Evolutionary conservation across 2,329 filamentous ascomycete genomes (phyloP), one percentile per base, ranked within the genome.

Genomic region (Gaeumannomyces sp.): DNA sequence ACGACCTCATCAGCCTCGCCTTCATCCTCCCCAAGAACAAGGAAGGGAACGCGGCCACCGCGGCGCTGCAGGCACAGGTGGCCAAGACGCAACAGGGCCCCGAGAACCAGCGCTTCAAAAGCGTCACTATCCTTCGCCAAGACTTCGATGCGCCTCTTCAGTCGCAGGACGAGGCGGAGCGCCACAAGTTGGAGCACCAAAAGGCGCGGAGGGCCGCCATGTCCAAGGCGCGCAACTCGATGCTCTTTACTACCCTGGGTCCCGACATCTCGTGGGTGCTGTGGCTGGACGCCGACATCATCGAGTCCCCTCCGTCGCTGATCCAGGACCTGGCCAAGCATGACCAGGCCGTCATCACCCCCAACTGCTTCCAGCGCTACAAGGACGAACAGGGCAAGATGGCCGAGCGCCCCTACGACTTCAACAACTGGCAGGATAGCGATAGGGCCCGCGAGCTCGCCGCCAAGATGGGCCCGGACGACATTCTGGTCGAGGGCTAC

Each of bases 381-480:
- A 85, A 84, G 60, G 89, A 97, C 68, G 71, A 80, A 0, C 83
- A 89, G 19, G 89, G 89, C 72, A 82, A 86, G 68, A 85, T 86
- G 80, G 86, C 88, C 59, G 87, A 94, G 73, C 87, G 95, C 5
- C 88, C 93, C 0, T 99, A 99, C 76, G 95, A 99, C 78, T 98
- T 89, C 83, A 99, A 99, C 80, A 96, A 91, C 75, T 99, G 95
- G 95, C 88, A 94, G 72, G 95, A 99, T 74, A 96, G 91, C 73
- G 84, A 89, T 1, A 89, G 84, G 2, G 94, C 95, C 1, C 84
- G 89, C 73, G 83, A 90, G 50, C 79, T 99, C 68, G 93, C 85
- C 2, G 79, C 83, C 14, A 87, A 87, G 71, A 93, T 99, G 93
- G 91, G 87, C 0, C 89, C 89, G 0, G 94, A 99, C 71, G 95